Percentiles rank a stretch among this genome's conserved stretches.
These are phyloP conservation scores for Fraxinus albicans DNA, from an alignment of 305 asterid genomes.

Conservation along the genomic window DNA sequence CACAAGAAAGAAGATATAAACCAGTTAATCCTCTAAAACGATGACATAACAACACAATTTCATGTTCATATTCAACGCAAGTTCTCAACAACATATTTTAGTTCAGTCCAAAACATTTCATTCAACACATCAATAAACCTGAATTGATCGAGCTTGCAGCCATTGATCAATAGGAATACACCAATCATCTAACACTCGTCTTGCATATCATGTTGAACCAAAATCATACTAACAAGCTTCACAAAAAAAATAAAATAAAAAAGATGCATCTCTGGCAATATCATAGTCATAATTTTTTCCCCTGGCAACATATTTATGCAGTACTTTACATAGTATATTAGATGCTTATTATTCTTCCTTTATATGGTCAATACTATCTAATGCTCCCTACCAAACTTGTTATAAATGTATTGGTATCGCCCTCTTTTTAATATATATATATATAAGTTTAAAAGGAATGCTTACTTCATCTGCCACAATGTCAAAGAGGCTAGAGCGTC, in stretches of 20 bases:
- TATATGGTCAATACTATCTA: not conserved
- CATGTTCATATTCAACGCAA: not conserved
- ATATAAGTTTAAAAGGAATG: constrained; percentile 2
- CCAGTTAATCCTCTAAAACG: not conserved
- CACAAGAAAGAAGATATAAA: not conserved
- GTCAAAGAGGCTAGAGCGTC: constrained; percentile 97
- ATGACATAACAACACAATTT: not conserved
- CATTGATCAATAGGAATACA: not conserved
- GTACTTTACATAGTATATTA: not conserved
- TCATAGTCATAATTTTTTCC: not conserved
- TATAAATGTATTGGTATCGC: not conserved
- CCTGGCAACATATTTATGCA: not conserved
- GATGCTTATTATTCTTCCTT: not conserved
- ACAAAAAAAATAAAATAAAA: no score
- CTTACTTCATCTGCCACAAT: constrained; percentile 93
- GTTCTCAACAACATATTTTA: not conserved
- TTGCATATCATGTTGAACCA: not conserved
- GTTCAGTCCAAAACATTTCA: not conserved
- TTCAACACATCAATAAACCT: not conserved
- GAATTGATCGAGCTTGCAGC: not conserved
- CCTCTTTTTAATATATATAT: not conserved
- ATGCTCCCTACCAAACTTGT: not conserved
- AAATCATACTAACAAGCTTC: not conserved
- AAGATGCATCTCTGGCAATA: not conserved
- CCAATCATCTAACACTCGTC: not conserved